Conservation (phyloP, 495 filamentous ascomycete genomes). For the Neurospora pannonica region DNA sequence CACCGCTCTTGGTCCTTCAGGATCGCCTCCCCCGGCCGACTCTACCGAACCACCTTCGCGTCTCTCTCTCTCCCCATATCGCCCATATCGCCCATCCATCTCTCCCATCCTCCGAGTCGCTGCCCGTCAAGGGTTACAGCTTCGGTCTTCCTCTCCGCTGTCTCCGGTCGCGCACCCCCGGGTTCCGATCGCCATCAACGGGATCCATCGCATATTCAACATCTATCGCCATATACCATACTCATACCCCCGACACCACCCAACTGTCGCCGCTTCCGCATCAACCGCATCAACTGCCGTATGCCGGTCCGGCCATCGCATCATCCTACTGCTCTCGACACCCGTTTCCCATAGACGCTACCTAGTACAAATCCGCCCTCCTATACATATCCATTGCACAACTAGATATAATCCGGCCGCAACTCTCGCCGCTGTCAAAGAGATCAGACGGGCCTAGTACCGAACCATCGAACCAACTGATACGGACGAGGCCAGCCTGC, state of each 20-base stretch:
- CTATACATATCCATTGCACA: not conserved
- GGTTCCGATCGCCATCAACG: not conserved
- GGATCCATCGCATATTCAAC: not conserved
- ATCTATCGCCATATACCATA: not conserved
- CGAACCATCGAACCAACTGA: not conserved
- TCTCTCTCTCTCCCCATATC: not conserved
- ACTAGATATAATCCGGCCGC: slow-evolving; percentile 1
- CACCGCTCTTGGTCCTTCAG: not conserved
- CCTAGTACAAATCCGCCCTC: not conserved
- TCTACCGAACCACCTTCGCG: slow-evolving; percentile 1
- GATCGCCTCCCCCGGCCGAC: not conserved
- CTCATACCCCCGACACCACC: not conserved
- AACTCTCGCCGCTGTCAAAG: not conserved
- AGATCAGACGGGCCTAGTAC: not conserved
- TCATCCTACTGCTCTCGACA: not conserved
- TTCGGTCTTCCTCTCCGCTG: slow-evolving; percentile 1
- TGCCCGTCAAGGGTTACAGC: not conserved
- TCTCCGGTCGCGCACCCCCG: not conserved
- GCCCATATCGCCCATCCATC: not conserved
- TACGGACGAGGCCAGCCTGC: slow-evolving; percentile 4
- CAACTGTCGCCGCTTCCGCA: not conserved
- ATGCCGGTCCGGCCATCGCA: not conserved
- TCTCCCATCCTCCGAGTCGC: not conserved
- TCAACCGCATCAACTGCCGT: not conserved
- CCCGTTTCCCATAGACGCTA: not conserved